Evolutionary conservation across 805 yeast genomes (phyloP), one percentile per base, ranked within the genome.

Genomic region (Spathaspora passalidarum): DNA sequence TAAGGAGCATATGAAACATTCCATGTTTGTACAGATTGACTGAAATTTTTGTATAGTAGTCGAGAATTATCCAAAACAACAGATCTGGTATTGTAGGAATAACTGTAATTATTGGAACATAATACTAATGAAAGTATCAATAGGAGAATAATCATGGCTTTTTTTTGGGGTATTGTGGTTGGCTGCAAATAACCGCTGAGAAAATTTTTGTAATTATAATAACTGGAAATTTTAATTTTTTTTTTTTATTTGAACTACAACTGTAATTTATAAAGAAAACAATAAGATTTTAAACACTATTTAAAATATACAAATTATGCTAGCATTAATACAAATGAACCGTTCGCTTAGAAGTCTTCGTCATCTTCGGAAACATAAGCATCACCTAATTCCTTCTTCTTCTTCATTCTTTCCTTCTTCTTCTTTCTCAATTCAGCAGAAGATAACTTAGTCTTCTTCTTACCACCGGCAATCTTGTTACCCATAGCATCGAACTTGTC

Each of bases 341-440:
- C 9, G 14, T n/a, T n/a, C 13, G 25, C 22, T 42, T 50, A 45
- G 41, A 52, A 47, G 20, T 40, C 46, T 47, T 92, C 99, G 62
- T 91, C 97, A 63, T 96, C 94, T 56, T 63, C 57, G 50, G 98
- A 92, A 61, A 90, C 97, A 75, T 94, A 95, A 75, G 94, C 98
- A 72, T 94, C 99, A 82, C 98, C 98, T 72, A 91, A 76, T 76
- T 86, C 96, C 96, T 94, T 94, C 97, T 92, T 94, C 96, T 92
- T 94, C 87, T 87, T 89, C 98, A 94, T 91, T 86, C 99, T 90
- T 81, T 94, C 99, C 96, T 94, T 94, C 97, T 94, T 94, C 97
- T 94, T 94, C 97, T 94, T 94, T 86, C 99, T 89, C 75, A 92
- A 81, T 78, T 94, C 99, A 59, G 99, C 97, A 72, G 98, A 90